Evolutionary conservation across 305 asterid species (phyloP).

Genomic region (Rubia balearica): DNA sequence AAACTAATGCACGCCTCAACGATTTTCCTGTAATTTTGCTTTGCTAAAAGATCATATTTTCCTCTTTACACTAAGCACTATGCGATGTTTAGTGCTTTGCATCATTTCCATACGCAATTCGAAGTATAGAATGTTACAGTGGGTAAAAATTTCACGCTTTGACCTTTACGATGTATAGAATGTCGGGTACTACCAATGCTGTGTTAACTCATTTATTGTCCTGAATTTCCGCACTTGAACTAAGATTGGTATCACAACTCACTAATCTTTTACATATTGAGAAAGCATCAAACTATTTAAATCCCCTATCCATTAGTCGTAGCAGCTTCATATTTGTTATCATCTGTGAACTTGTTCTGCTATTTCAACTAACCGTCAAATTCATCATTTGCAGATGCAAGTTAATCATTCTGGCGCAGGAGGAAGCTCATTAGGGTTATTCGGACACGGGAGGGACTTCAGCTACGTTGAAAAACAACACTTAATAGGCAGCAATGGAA

Average conservation of each 20-base stretch:
- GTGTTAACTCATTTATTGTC: background rate
- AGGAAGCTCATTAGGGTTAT: background rate
- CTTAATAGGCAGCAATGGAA: background rate
- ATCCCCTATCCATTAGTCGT: background rate
- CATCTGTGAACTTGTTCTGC: background rate
- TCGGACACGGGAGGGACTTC: background rate
- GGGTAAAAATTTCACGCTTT: background rate
- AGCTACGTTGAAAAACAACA: background rate
- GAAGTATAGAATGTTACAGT: background rate
- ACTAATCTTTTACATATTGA: background rate
- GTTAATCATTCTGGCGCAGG: background rate
- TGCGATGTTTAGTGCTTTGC: background rate
- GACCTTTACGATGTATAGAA: background rate
- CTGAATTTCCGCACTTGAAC: background rate
- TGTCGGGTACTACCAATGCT: background rate
- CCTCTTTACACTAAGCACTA: background rate
- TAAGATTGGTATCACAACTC: background rate
- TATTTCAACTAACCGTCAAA: background rate
- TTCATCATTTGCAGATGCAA: background rate
- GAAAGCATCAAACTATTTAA: background rate
- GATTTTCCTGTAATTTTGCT: background rate
- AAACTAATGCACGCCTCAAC: background rate
- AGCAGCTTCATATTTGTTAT: background rate
- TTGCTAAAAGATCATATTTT: background rate
- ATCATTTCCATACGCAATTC: background rate